Evolutionary conservation across 2,329 filamentous ascomycete genomes (phyloP).

Genomic region (Colletotrichum noveboracense): DNA sequence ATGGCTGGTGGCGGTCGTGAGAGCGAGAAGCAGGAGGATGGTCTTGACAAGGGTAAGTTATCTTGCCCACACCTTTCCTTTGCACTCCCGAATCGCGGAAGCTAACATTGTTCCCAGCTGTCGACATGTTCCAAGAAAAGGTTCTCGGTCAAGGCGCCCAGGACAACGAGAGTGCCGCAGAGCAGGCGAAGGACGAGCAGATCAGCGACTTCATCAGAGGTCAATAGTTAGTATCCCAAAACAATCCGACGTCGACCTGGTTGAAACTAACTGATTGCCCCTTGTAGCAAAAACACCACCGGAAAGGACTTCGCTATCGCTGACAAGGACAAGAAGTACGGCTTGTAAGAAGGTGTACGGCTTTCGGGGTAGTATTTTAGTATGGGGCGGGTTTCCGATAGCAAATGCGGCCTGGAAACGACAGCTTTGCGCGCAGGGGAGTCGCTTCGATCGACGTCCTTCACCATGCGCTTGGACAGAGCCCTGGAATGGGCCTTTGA

Average conservation of each 20-base stretch:
- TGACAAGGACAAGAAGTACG: conserved; percentile 52
- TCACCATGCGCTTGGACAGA: neutral
- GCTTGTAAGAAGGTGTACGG: neutral
- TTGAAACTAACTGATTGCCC: neutral
- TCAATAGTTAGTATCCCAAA: conserved; percentile 34
- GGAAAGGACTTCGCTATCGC: conserved; percentile 73
- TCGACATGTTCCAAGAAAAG: conserved; percentile 81
- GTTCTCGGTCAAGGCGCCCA: conserved; percentile 74
- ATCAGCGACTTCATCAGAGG: conserved; percentile 75
- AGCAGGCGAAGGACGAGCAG: conserved; percentile 85
- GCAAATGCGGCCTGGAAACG: neutral
- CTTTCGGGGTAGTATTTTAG: neutral
- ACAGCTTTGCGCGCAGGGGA: neutral
- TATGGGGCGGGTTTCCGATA: neutral
- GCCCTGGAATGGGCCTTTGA: neutral
- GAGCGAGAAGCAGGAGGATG: conserved; percentile 83
- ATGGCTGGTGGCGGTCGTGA: conserved; percentile 74
- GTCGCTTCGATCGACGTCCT: neutral
- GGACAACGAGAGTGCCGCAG: conserved; percentile 72
- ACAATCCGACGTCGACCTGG: neutral
- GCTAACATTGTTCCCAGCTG: conserved; percentile 51
- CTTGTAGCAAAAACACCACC: conserved; percentile 59
- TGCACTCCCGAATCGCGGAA: neutral
- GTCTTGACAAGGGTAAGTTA: conserved; percentile 75
- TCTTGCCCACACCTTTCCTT: neutral